Evolutionary conservation across 2,329 filamentous ascomycete genomes (phyloP).

Genomic region (Cladosporium cucumerinum): DNA sequence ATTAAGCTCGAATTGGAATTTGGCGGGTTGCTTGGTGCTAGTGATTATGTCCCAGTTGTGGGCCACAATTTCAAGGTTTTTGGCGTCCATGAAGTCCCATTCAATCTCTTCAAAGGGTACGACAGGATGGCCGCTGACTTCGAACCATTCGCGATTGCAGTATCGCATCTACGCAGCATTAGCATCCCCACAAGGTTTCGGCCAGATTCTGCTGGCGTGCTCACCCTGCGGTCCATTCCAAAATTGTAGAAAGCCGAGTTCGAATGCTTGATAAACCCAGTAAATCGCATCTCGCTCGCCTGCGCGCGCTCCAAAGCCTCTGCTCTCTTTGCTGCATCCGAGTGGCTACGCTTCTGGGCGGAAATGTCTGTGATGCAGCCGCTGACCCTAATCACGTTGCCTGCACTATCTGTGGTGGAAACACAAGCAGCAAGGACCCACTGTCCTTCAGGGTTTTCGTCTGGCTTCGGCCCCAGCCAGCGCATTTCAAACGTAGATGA

Average conservation of each 20-base stretch:
- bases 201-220: not conserved
- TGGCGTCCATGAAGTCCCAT: constrained; percentile 33
- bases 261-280: constrained; percentile 33
- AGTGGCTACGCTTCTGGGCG: constrained; percentile 25
- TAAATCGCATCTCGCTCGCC: constrained; percentile 37
- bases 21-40: constrained; percentile 32
- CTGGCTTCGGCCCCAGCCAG: constrained; percentile 15
- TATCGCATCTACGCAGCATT: constrained; percentile 36
- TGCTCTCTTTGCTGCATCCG: constrained; percentile 40
- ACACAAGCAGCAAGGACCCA: constrained; percentile 26
- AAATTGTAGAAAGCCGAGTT: constrained; percentile 18
- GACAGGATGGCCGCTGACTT: constrained; percentile 45
- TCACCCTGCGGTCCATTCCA: not conserved
- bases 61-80: constrained; percentile 13
- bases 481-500: not conserved
- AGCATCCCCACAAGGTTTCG: not conserved
- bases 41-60: constrained; percentile 15
- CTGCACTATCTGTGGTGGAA: constrained; percentile 19
- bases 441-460: constrained; percentile 19
- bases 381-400: constrained; percentile 21
- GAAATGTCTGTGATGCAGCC: constrained; percentile 29
- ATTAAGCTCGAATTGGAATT: constrained; percentile 41
- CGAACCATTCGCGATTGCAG: constrained; percentile 47
- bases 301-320: constrained; percentile 39
- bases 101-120: constrained; percentile 41